These are phyloP conservation scores for Septoria petroselini DNA, from an alignment of 2,329 filamentous ascomycete genomes.

Conservation along the genomic window DNA sequence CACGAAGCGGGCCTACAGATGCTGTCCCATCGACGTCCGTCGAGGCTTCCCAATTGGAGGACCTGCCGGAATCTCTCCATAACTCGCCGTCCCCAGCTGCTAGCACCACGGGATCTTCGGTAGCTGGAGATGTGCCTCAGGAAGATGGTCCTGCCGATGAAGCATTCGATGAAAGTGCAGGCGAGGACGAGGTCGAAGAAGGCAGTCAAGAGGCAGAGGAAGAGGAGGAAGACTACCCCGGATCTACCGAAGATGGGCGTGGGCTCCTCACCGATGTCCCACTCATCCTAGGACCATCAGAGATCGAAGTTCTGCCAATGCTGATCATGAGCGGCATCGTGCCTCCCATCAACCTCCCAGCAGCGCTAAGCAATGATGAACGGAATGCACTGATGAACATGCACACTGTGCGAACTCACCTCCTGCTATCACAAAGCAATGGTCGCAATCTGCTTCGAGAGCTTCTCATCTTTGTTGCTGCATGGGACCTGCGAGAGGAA, in stretches of 20 bases:
- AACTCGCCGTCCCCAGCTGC: background rate
- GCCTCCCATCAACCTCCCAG: slow-evolving; percentile 63
- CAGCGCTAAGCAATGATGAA: slow-evolving; percentile 45
- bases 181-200: slow-evolving; percentile 48
- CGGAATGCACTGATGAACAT: slow-evolving; percentile 66
- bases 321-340: slow-evolving; percentile 94
- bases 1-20: slow-evolving; percentile 3
- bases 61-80: background rate
- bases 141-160: slow-evolving; percentile 20
- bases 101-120: background rate
- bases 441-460: slow-evolving; percentile 86
- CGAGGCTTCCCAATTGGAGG: background rate
- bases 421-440: slow-evolving; percentile 84
- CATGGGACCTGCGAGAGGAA: slow-evolving; percentile 92
- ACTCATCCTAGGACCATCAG: slow-evolving; percentile 87
- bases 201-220: slow-evolving; percentile 65
- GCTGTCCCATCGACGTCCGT: background rate
- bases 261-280: slow-evolving; percentile 90
- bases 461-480: slow-evolving; percentile 90
- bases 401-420: slow-evolving; percentile 84
- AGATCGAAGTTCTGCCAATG: slow-evolving; percentile 96
- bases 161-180: slow-evolving; percentile 21
- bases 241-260: slow-evolving; percentile 63
- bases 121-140: background rate
- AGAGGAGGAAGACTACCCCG: slow-evolving; percentile 71